Evolutionary conservation across 2,329 filamentous ascomycete species (phyloP), one percentile per base, ranked within the genome.

Genomic region (Colletotrichum caudatum): DNA sequence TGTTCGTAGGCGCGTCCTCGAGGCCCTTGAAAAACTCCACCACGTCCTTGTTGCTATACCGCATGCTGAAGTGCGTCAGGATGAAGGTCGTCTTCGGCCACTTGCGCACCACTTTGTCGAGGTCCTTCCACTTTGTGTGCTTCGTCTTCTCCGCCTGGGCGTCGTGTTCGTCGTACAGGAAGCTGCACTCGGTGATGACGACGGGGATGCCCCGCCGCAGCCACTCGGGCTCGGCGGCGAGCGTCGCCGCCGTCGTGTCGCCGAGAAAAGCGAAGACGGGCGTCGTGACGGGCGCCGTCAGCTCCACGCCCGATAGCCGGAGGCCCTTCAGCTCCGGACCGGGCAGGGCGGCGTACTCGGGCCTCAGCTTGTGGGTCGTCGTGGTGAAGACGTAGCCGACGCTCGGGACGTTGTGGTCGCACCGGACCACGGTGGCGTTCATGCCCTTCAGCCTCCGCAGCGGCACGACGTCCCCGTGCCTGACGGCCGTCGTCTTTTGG

Each of bases 151-250:
- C 79, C 1, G 84, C 84, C 77, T 85, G 84, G 2, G 74, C 76
- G 23, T 80, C 76, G 74, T 87, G 85, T 74, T 82, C 79, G 50
- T 83, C 81, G 39, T 78, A 78, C 39, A 86, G 65, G 72, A 87
- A 86, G 67, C 83, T 86, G 74, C 85, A 86, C 76, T 87, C 85
- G 0, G 84, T 85, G 48, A 87, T 83, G 63, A 86, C 84, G 6
- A 86, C 83, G 8, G 81, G 78, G 18, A 86, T 80, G 0, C 78
- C 82, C 0, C 77, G 74, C 2, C 69, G 61, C 37, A 86, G 70
- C 83, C 84, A 86, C 33, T 76, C 73, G 0, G 83, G 83, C 63
- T 77, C 82, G 0, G 76, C 75, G 14, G 80, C 81, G 9, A 86
- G 77, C 5, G 80, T 81, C 20, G 76, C 75, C 5, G 82, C 79